Percentiles rank a stretch among this genome's conserved stretches.
Conservation (phyloP, 176 grass and related monocot species). For the Lolium perenne region DNA sequence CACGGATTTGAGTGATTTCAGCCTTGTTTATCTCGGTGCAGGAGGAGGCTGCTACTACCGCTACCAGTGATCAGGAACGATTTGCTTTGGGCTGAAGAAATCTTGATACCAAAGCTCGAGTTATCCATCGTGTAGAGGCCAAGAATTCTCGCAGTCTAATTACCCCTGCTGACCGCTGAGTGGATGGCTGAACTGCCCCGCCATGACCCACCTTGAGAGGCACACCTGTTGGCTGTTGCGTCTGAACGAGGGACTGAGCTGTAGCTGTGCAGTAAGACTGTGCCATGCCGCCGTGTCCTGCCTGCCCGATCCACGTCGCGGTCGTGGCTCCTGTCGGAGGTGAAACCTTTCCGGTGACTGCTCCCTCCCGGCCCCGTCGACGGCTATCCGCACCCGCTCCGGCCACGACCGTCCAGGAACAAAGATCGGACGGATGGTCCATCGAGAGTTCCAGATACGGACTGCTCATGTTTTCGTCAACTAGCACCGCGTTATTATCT, state of each 20-base stretch:
- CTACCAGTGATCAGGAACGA: neutral
- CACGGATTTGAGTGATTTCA: neutral
- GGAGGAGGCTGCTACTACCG: neutral
- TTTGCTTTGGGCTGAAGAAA: neutral
- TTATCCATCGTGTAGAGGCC: neutral
- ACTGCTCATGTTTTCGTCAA: neutral
- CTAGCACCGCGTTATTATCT: neutral
- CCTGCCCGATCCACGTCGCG: neutral
- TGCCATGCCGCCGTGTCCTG: neutral
- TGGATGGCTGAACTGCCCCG: neutral
- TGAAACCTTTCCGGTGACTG: neutral
- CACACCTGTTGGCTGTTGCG: neutral
- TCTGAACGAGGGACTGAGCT: conserved; percentile 9
- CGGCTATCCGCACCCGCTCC: conserved; percentile 14
- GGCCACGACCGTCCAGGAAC: neutral
- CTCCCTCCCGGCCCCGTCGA: neutral
- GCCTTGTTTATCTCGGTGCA: neutral
- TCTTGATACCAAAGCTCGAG: neutral
- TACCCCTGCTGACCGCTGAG: neutral
- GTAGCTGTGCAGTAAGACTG: conserved; percentile 21
- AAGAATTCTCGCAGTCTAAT: no score
- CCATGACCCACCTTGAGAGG: neutral
- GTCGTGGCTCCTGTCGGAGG: neutral
- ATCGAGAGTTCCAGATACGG: neutral
- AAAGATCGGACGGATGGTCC: neutral